A percentile compares a stretch with the other conserved stretches of the same genome.
phyloP scores from a whole-genome alignment of 768 basidiomycete species.

The Tephrocybe sp. region DNA sequence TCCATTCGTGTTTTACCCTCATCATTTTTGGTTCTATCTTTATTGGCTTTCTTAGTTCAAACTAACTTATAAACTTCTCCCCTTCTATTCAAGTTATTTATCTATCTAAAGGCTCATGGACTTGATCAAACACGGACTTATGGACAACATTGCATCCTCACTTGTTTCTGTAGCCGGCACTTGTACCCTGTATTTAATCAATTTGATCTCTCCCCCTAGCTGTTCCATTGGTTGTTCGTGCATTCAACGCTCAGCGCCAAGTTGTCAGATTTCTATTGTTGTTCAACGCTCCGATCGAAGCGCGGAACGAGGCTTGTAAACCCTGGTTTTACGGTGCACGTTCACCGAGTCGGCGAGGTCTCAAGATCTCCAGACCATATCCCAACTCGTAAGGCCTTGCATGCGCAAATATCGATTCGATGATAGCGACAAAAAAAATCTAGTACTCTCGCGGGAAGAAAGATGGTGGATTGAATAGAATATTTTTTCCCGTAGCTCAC shows the following conservation, averaged over 20 bases:
- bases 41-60: background rate
- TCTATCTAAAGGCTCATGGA: background rate
- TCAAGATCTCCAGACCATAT: background rate
- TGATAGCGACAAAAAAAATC: no score
- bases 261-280: no score
- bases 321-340: background rate
- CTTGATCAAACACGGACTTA: background rate
- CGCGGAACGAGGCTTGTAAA: background rate
- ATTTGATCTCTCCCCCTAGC: background rate
- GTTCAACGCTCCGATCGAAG: background rate
- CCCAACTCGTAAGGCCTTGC: no score
- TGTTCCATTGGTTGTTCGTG: background rate
- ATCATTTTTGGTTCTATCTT: constrained; percentile 13
- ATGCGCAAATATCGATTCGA: no score
- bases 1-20: constrained; percentile 6
- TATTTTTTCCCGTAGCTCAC: background rate
- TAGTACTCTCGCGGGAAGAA: no score
- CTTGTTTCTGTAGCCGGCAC: constrained; percentile 6
- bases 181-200: background rate
- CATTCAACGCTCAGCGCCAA: background rate
- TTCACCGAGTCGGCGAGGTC: constrained; percentile 6
- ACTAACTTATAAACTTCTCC: background rate
- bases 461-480: no score
- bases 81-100: background rate
- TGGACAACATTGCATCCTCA: background rate